phyloP scores from a whole-genome alignment of 768 basidiomycete species.

The Boletus fagicola region DNA sequence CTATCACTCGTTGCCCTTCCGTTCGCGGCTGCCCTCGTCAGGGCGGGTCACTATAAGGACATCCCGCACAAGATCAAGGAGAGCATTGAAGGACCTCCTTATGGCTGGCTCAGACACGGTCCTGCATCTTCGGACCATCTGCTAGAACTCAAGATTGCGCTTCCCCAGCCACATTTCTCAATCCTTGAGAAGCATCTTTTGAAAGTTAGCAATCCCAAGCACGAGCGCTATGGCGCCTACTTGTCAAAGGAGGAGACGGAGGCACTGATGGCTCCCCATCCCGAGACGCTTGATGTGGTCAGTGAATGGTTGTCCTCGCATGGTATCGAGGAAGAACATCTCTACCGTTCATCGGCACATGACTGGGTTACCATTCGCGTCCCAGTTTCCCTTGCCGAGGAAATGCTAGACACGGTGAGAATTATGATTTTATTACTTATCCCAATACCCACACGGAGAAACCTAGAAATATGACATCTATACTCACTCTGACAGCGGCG shows the following conservation, averaged over 20 bases:
- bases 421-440: not conserved
- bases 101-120: constrained; percentile 46
- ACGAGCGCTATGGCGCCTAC: constrained; percentile 52
- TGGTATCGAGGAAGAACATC: constrained; percentile 47
- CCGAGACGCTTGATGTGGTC: constrained; percentile 51
- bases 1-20: constrained; percentile 11
- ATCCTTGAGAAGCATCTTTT: constrained; percentile 50
- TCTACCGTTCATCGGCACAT: constrained; percentile 57
- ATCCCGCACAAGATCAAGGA: constrained; percentile 46
- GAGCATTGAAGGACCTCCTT: constrained; percentile 41
- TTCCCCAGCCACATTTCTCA: constrained; percentile 51
- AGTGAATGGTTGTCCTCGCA: constrained; percentile 60
- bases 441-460: not conserved
- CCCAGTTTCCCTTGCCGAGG: constrained; percentile 58
- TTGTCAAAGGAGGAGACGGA: constrained; percentile 68
- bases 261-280: constrained; percentile 55
- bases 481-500: constrained; percentile 51
- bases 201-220: constrained; percentile 58
- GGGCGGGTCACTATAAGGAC: constrained; percentile 9
- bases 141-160: constrained; percentile 57
- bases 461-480: constrained; percentile 62
- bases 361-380: constrained; percentile 68
- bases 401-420: constrained; percentile 66
- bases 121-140: constrained; percentile 43
- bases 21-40: constrained; percentile 13